Evolutionary conservation across 441 rosid species (phyloP).

Genomic region (Kokia cookei): DNA sequence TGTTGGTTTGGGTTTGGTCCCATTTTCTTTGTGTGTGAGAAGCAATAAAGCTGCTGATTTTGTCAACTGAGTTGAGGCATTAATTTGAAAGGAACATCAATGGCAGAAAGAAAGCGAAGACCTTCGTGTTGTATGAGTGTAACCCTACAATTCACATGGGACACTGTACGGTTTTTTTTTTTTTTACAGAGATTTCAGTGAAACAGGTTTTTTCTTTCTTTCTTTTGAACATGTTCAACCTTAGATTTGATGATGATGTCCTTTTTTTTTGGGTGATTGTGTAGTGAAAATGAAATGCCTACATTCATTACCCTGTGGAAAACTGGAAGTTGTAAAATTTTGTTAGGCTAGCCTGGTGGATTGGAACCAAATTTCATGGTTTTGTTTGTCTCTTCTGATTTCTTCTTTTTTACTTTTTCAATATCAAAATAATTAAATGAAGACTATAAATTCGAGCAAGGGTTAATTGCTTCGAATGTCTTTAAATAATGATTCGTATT

Average conservation of each 20-base stretch:
- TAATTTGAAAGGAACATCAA: conserved; percentile 5
- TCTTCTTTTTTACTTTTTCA: not conserved
- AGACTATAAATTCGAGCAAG: no score
- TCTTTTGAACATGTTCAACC: conserved; percentile 5
- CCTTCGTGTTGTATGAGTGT: conserved; percentile 2
- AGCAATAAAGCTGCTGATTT: conserved; percentile 6
- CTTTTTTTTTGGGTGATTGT: not conserved
- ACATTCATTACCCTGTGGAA: not conserved
- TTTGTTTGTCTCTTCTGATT: not conserved
- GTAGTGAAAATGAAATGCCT: not conserved
- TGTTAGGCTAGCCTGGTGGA: not conserved
- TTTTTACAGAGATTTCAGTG: conserved; percentile 8
- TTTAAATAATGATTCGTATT: no score
- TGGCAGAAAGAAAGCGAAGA: not conserved
- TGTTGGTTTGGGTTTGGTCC: not conserved
- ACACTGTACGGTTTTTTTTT: conserved; percentile 3
- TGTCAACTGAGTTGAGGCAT: conserved; percentile 25
- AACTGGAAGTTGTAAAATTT: not conserved
- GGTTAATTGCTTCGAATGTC: no score
- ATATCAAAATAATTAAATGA: no score
- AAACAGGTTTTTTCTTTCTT: not conserved
- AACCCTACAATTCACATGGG: conserved; percentile 23
- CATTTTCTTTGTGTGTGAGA: not conserved
- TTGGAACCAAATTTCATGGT: not conserved
- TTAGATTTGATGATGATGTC: conserved; percentile 17